Evolutionary conservation across 495 filamentous ascomycete species (phyloP), one percentile per base, ranked within the genome.

Genomic region (Xylaria curta): DNA sequence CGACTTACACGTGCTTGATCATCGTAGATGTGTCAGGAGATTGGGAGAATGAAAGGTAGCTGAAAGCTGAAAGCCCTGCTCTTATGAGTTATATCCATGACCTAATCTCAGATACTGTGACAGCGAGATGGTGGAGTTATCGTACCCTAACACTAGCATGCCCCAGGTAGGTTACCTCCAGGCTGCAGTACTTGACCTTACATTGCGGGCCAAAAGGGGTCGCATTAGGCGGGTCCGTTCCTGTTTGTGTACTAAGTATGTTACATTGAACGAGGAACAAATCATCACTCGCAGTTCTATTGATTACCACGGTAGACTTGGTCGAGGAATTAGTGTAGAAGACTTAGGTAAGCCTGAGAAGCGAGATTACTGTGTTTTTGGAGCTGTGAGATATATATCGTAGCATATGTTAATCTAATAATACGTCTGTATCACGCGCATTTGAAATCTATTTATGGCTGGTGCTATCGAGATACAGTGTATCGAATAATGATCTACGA

Each of bases 1-100:
- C 40, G 42, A 64, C 31, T 42, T 64, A 64, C 38, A 64, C 36
- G n/a, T 47, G 53, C 53, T 56, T 56, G 12, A 17, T 17, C 17
- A 17, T 8, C 53, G 28, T 3, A 31, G 28, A 31, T 31, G 28
- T 31, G 28, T 31, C 28, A 31, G 44, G 44, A 19, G 44, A 19
- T n/a, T 19, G 44, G 3, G 44, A 47, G 19, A 19, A 17, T 4
- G 44, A 17, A 17, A 13, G 17, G 15, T 1, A 47, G 44, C 44
- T 47, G 17, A 47, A 47, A 47, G 44, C 44, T 42, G 38, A 42
- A 47, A 15, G 5, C 44, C 44, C 17, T 17, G 17, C 44, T 47
- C 13, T 2, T 19, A 19, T 17, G 44, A 47, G 6, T 17, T n/a
- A 19, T 46, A 46, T 46, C 15, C 44, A 15, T 46, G 44, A 19